Evolutionary conservation across 148 eudicot genomes (phyloP), one percentile per base, ranked within the genome.

Genomic region (Chenopodium formosanum): DNA sequence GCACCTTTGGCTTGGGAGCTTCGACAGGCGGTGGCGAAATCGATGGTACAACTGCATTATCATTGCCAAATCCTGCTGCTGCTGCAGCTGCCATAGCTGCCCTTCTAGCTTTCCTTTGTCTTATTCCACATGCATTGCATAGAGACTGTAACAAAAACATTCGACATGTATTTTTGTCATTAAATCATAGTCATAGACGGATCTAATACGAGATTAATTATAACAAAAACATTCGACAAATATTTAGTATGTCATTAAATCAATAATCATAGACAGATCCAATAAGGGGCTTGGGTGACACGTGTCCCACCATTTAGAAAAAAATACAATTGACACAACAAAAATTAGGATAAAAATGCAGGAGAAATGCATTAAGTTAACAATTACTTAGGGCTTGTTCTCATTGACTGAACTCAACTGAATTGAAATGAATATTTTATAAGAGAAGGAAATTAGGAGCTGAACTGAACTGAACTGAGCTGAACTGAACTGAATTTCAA

Each of bases 101-200:
- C 70, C 85, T 76, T 63, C 91, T 88, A 13, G 92, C 92, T 80
- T 90, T 90, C 79, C 92, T 85, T 78, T 84, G 90, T 75, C 92
- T 79, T 79, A 90, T 90, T 2, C 91, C 92, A 82, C 92, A 90
- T 29, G 92, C 92, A 66, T 90, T 90, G 85, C 92, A 90, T 48
- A 90, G 91, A 68, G 92, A 82, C 92, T 90, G 87, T 70, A 87
- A 32, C 31, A 40, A 76, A 67, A 22, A 47, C 23, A 70, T 17
- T 62, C 66, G 8, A 7, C 74, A 40, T 70, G 46, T 69, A 32
- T 0, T 17, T 68, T 14, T 69, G 73, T 69, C 46, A 34, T 69
- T 69, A 69, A 25, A 20, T 6, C 66, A 56, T 16, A 14, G 4
- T 4, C 62, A 14, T 14, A 0, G 17, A 37, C 44, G 1, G 44